Conservation (phyloP, 345 rosid species). For the Hibiscus trionum region DNA sequence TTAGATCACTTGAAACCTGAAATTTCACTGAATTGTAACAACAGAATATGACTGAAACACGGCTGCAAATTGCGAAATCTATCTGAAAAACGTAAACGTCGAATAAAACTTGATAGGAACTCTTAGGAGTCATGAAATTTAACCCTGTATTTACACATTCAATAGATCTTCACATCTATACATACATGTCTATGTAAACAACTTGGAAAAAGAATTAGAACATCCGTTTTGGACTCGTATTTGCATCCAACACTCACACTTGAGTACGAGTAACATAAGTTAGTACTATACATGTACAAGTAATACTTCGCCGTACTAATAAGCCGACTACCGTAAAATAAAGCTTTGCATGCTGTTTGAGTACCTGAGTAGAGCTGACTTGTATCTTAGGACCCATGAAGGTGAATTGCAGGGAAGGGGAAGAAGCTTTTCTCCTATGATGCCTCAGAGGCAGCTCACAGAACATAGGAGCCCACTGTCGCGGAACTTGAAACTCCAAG, state of each 20-base stretch:
- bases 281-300: too few relatives aligned
- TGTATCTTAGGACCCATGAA: conserved; percentile 51
- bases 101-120: too few relatives aligned
- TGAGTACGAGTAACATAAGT: background rate
- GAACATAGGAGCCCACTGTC: conserved; percentile 72
- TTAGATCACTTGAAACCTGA: conserved; percentile 54
- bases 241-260: background rate
- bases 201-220: too few relatives aligned
- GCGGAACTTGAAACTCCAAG: conserved; percentile 73
- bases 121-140: background rate
- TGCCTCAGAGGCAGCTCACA: conserved; percentile 65
- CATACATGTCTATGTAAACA: background rate
- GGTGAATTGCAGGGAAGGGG: conserved; percentile 52
- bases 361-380: conserved; percentile 51
- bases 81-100: too few relatives aligned
- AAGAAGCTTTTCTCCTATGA: conserved; percentile 40
- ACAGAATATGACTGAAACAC: background rate
- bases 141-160: background rate
- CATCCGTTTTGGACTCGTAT: background rate
- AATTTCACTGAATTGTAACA: conserved; percentile 1
- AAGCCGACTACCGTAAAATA: background rate
- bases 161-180: background rate
- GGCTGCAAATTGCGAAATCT: background rate
- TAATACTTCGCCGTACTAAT: background rate
- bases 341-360: background rate